These are phyloP conservation scores for Grosmannia huntii DNA, from an alignment of 2,329 filamentous ascomycete genomes.

Conservation along the genomic window DNA sequence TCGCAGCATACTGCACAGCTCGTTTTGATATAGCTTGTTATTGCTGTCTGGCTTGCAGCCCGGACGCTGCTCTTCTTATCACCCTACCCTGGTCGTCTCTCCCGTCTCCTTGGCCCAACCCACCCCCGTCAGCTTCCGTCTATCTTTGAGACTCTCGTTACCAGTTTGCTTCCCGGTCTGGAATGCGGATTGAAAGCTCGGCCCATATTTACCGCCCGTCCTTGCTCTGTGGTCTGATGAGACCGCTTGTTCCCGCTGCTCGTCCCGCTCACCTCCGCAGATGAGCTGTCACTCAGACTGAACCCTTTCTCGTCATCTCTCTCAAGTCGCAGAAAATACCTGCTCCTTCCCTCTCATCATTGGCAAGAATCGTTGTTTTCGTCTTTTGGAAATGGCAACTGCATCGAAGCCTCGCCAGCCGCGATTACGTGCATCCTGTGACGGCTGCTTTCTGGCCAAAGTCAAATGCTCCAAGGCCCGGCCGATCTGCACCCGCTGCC, in stretches of 20 bases:
- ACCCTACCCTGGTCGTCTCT: neutral
- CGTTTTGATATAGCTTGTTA: neutral
- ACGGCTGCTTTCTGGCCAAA: conserved; percentile 42
- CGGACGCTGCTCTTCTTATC: neutral
- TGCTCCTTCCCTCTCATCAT: no score
- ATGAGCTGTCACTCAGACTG: neutral
- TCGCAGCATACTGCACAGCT: neutral
- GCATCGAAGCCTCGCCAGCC: conserved; percentile 17
- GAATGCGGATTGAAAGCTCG: neutral
- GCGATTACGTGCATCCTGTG: conserved; percentile 29
- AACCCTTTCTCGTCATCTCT: neutral
- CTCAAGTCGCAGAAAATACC: neutral
- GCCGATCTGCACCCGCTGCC: conserved; percentile 40
- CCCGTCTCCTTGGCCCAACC: neutral
- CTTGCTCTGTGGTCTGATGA: neutral
- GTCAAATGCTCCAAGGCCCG: conserved; percentile 42
- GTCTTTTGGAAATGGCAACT: conserved; percentile 9
- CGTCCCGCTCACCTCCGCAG: neutral
- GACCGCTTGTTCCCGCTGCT: neutral
- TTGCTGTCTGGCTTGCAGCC: neutral
- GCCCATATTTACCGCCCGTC: neutral
- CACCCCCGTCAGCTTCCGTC: neutral
- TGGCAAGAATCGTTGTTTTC: neutral
- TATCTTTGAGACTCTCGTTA: neutral
- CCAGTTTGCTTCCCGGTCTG: neutral